Conservation (phyloP, 2,329 filamentous ascomycete genomes). For the Ophiostoma ulmi region DNA sequence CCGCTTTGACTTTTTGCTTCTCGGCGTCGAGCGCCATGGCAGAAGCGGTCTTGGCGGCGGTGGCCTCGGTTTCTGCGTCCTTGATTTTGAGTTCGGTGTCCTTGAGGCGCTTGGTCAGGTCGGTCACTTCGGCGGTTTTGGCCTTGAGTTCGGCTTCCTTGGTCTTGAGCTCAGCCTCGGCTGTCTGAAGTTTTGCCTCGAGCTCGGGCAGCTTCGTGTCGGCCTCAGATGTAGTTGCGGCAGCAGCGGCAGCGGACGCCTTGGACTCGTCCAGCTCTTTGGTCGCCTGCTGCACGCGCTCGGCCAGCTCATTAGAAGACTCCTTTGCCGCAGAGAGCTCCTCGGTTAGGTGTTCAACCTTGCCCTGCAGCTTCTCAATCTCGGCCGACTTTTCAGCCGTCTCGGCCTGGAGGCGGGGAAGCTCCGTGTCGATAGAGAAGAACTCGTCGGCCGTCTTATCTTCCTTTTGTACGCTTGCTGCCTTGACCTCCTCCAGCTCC, state of each 20-base stretch:
- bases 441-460: constrained; percentile 57
- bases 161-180: constrained; percentile 2
- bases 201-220: constrained; percentile 1
- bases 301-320: constrained; percentile 60
- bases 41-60: constrained; percentile 33
- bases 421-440: constrained; percentile 87
- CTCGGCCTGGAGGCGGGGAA: constrained; percentile 73
- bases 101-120: constrained; percentile 46
- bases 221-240: neutral
- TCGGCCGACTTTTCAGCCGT: constrained; percentile 62
- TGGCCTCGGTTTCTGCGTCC: constrained; percentile 39
- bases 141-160: constrained; percentile 40
- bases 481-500: constrained; percentile 52
- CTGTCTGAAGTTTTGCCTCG: neutral
- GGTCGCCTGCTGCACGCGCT: constrained; percentile 63
- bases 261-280: constrained; percentile 48
- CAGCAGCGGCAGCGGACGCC: neutral
- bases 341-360: constrained; percentile 62
- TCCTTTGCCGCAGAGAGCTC: constrained; percentile 65
- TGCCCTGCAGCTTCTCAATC: constrained; percentile 62
- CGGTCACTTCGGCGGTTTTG: constrained; percentile 45
- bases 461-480: constrained; percentile 36
- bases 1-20: constrained; percentile 34
- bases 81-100: constrained; percentile 43
- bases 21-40: constrained; percentile 34